A percentile compares a stretch with the other conserved stretches of the same genome.
phyloP scores from a whole-genome alignment of 202 grass and related monocot species.

The Miscanthus sacchariflorus region DNA sequence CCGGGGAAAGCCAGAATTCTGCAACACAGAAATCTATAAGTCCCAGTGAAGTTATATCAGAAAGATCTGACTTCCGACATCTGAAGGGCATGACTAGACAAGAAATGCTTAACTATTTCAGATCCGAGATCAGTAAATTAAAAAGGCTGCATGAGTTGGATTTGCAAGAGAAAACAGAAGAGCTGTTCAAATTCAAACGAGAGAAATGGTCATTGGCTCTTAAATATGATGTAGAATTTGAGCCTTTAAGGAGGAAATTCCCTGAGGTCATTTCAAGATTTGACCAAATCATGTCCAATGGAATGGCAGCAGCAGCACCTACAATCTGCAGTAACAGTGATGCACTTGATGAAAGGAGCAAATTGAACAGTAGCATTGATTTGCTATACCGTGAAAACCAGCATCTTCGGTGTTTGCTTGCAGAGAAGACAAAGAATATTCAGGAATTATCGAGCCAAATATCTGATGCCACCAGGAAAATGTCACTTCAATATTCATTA shows the following conservation, averaged over 20 bases:
- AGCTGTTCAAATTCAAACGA: conserved; percentile 90
- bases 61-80: conserved; percentile 79
- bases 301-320: conserved; percentile 36
- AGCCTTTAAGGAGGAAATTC: conserved; percentile 83
- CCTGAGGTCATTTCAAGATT: conserved; percentile 82
- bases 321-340: conserved; percentile 41
- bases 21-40: conserved; percentile 59
- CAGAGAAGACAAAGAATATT: conserved; percentile 74
- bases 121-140: conserved; percentile 84
- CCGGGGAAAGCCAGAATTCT: conserved; percentile 46
- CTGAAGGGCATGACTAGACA: conserved; percentile 74
- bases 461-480: conserved; percentile 63
- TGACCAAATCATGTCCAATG: conserved; percentile 68
- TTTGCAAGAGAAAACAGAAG: conserved; percentile 95
- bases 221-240: conserved; percentile 85
- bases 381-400: conserved; percentile 77
- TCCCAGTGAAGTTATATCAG: conserved; percentile 71
- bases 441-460: conserved; percentile 66
- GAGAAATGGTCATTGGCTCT: conserved; percentile 82
- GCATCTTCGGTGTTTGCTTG: conserved; percentile 63
- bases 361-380: conserved; percentile 68
- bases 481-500: conserved; percentile 54
- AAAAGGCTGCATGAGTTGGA: conserved; percentile 80
- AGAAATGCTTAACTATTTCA: conserved; percentile 77
- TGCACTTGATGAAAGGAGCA: conserved; percentile 63